phyloP scores from a whole-genome alignment of 768 basidiomycete genomes.

The Coprinopsis marcescibilis region DNA sequence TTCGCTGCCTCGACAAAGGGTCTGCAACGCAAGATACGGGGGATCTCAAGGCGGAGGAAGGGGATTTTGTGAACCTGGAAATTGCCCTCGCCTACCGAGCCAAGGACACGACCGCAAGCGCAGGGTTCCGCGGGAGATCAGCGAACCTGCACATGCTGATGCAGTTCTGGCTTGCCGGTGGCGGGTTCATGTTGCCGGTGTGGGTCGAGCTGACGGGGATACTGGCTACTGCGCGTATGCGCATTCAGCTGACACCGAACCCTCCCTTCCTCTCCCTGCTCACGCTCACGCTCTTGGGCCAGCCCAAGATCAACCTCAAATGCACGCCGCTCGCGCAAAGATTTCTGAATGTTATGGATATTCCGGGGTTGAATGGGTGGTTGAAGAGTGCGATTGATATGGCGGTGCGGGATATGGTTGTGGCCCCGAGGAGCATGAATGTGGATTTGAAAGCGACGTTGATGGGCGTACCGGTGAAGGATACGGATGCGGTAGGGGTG shows the following conservation, averaged over 20 bases:
- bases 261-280: conserved; percentile 50
- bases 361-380: conserved; percentile 66
- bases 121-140: conserved; percentile 34
- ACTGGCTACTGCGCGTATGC: conserved; percentile 55
- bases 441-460: conserved; percentile 63
- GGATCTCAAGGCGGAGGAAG: conserved; percentile 33
- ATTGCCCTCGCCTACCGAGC: conserved; percentile 65
- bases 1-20: conserved; percentile 42
- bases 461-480: conserved; percentile 54
- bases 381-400: conserved; percentile 62
- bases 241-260: conserved; percentile 70
- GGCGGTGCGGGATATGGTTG: conserved; percentile 45
- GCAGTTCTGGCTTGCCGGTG: conserved; percentile 54
- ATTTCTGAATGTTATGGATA: conserved; percentile 74
- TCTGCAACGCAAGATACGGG: conserved; percentile 22
- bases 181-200: conserved; percentile 43
- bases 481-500: conserved; percentile 61
- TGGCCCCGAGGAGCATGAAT: conserved; percentile 67
- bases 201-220: conserved; percentile 72
- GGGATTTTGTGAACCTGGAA: conserved; percentile 61
- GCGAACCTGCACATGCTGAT: conserved; percentile 62
- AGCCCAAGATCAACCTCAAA: conserved; percentile 59
- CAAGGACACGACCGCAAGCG: conserved; percentile 32
- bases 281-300: conserved; percentile 62
- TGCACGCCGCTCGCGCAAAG: conserved; percentile 57